Evolutionary conservation across 345 rosid species (phyloP).

Genomic region (Lenwebbia sp.): DNA sequence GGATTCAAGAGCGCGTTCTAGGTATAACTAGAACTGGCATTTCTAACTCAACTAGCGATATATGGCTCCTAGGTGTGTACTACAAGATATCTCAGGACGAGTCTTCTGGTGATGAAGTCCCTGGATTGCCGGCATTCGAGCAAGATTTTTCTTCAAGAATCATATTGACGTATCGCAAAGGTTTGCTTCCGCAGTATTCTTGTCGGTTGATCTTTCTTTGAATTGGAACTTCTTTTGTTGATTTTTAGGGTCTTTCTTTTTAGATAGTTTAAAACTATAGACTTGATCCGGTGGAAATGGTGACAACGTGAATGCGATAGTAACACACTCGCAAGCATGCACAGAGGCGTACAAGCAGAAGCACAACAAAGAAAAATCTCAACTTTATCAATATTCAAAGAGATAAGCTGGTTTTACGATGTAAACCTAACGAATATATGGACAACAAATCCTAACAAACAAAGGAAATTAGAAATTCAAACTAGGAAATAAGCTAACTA

Average conservation of each 20-base stretch:
- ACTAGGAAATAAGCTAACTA: background rate
- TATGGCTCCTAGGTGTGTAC: constrained; percentile 80
- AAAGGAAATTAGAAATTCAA: background rate
- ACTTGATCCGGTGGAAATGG: background rate
- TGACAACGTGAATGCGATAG: background rate
- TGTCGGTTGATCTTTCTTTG: background rate
- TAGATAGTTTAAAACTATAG: background rate
- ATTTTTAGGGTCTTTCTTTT: background rate
- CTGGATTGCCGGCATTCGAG: constrained; percentile 44
- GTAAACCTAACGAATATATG: background rate
- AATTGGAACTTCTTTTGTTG: background rate
- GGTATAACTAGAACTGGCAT: constrained; percentile 64
- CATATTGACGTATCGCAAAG: constrained; percentile 80
- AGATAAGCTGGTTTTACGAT: background rate
- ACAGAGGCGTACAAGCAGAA: background rate
- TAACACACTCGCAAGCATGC: background rate
- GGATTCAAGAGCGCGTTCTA: constrained; percentile 76
- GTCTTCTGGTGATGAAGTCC: constrained; percentile 28
- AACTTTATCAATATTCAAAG: background rate
- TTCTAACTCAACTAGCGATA: constrained; percentile 46
- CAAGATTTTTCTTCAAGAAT: constrained; percentile 75
- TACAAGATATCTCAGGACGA: constrained; percentile 44
- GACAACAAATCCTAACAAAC: background rate
- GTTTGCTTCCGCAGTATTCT: constrained; percentile 16
- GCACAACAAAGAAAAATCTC: background rate